Evolutionary conservation across 192 early-diverging fungal species (phyloP).

Genomic region (Backusella morwellensis): DNA sequence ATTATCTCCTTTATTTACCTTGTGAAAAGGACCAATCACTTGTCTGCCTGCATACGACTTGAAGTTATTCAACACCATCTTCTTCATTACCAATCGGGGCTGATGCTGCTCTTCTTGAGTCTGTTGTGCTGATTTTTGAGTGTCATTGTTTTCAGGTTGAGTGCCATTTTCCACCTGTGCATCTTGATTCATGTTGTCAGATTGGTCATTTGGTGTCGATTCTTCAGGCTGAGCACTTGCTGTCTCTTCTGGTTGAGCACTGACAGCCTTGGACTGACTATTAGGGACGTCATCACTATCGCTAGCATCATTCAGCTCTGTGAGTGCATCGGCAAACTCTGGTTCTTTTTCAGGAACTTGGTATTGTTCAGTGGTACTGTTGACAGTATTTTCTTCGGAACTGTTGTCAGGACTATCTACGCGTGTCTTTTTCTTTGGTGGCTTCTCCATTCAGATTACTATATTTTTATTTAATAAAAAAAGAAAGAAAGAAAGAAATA

Average conservation of each 20-base stretch:
- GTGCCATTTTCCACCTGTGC: background rate
- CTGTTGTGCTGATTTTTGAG: background rate
- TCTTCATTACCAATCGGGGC: constrained; percentile 51
- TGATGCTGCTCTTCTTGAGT: constrained; percentile 12
- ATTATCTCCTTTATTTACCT: constrained; percentile 46
- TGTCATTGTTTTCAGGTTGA: background rate
- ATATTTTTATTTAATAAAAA: background rate
- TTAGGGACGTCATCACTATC: background rate
- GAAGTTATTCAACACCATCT: constrained; percentile 92
- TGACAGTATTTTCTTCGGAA: background rate
- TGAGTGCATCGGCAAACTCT: background rate
- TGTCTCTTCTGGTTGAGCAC: background rate
- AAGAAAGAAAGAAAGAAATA: background rate
- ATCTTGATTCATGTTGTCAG: background rate
- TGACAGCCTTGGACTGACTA: background rate
- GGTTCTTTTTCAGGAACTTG: background rate
- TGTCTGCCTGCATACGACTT: constrained; percentile 93
- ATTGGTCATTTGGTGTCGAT: background rate
- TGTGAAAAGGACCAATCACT: constrained; percentile 97
- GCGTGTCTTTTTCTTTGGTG: background rate
- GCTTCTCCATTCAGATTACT: background rate
- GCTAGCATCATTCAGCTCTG: background rate
- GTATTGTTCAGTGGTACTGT: background rate
- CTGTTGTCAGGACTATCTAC: background rate
- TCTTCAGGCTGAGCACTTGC: background rate